Percentiles rank a stretch among this genome's conserved stretches.
Conservation (phyloP, 306 rosid genomes). For the Trifolium repens region DNA sequence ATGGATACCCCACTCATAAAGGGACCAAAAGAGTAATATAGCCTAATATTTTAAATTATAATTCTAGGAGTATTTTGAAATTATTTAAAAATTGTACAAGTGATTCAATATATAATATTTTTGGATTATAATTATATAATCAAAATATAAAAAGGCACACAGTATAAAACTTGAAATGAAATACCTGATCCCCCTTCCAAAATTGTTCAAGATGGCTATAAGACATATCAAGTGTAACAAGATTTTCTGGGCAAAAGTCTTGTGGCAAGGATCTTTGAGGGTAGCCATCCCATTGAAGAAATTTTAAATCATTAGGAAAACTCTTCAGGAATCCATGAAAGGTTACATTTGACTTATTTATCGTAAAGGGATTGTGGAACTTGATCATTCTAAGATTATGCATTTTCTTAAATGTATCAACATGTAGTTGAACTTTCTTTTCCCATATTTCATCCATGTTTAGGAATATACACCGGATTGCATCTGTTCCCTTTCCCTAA, state of each 20-base stretch:
- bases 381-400: conserved; percentile 37
- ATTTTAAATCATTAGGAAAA: conserved; percentile 4
- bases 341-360: background rate
- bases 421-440: background rate
- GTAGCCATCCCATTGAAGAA: conserved; percentile 39
- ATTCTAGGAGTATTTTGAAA: too few relatives aligned
- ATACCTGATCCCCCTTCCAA: conserved; percentile 40
- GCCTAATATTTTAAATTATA: too few relatives aligned
- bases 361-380: background rate
- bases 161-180: background rate
- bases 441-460: background rate
- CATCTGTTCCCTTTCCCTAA: too few relatives aligned
- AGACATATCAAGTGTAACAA: conserved; percentile 34
- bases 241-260: conserved; percentile 15
- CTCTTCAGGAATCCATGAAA: background rate
- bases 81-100: too few relatives aligned
- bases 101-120: too few relatives aligned
- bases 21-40: too few relatives aligned
- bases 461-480: conserved; percentile 29
- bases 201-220: conserved; percentile 19
- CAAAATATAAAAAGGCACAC: background rate
- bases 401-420: conserved; percentile 34
- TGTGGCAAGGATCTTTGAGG: conserved; percentile 10
- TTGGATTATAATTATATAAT: background rate
- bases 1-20: too few relatives aligned